Base-by-base conservation (phyloP, 768 basidiomycete species). In the Auriculariales sp. region DNA sequence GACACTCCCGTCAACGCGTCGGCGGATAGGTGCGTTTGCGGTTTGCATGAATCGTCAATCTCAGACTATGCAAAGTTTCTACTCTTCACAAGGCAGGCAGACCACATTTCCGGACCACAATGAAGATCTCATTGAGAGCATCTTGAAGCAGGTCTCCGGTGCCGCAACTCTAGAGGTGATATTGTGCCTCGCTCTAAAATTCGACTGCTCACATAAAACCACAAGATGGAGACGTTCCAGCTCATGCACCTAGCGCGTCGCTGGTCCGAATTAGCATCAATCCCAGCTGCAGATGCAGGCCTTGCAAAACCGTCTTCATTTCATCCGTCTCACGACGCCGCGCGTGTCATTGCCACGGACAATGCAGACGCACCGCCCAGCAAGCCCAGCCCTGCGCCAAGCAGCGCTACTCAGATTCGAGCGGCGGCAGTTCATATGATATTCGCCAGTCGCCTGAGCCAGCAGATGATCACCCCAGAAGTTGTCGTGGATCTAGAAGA, bases 191-290 rank as follows among this genome's bases (percentile, higher is more conserved):
- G 15, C 1, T 22, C 17, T 46, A n/a, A 25, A 34, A n/a, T n/a
- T n/a, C n/a, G n/a, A n/a, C n/a, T 55, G 27, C 22, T 39, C 30
- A 34, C 35, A 33, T 19, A n/a, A 42, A 31, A 28, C 17, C 48
- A 28, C 30, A 52, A 89, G 87, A 90, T 89, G 86, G 84, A 88
- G 60, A 86, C 83, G 0, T 84, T 83, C 61, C 86, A 86, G 65
- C 64, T 89, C 45, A 77, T 79, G 57, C 87, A 90, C 62, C 74
- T 89, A 12, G 85, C 87, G 2, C 70, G 73, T 19, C 80, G 78
- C 56, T 87, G 83, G 83, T 66, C 49, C 54, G 64, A 28, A 30
- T 24, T 27, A 10, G 50, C 52, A 7, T 49, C 50, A 27, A 46
- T 52, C n/a, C 27, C 52, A n/a, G 54, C 56, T 34, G 31, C 29